Base-by-base conservation (phyloP, 2,329 filamentous ascomycete genomes). In the Sporothrix euskadiensis region DNA sequence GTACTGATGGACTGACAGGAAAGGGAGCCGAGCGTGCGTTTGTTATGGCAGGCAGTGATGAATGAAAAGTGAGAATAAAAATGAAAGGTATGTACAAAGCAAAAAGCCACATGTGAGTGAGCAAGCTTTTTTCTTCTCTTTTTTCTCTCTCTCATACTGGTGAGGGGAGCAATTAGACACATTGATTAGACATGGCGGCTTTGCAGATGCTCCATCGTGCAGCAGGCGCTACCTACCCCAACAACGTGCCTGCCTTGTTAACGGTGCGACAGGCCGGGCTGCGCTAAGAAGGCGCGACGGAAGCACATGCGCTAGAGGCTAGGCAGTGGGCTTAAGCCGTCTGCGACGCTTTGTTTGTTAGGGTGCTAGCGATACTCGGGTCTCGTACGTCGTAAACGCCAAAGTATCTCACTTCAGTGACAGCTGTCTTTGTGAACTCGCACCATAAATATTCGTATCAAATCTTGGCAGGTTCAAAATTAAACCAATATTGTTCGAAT, bases 281-380 rank as follows among this genome's bases (percentile, higher is more conserved):
- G 74, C 73, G 71, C 73, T 74, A 73, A 71, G 56, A 69, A 73
- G 35, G 59, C 68, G 57, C 73, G 63, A 59, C 56, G 69, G 56
- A 73, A 63, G 71, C 71, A 69, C 35, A 22, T 71, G 57, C 74
- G 73, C 74, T 75, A 75, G 73, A 49, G 73, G 73, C 74, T 75
- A 75, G 73, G 56, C 66, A 71, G 32, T 66, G 61, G 14, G 10
- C 30, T n/a, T 30, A n/a, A n/a, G n/a, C n/a, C n/a, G 52, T 47
- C 26, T 26, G 32, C 30, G 65, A 10, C 30, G 54, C 32, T 61
- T 8, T 61, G 57, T 41, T n/a, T 52, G 22, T 26, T 22, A 26
- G 39, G 9, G 57, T 22, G 61, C 61, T 26, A 65, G 12, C n/a
- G 35, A 22, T 56, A 56, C 52, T 54, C 4, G 49, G 16, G 6